Evolutionary conservation across 2,329 filamentous ascomycete species (phyloP).

Genomic region (Hypoxylon rubiginosum): DNA sequence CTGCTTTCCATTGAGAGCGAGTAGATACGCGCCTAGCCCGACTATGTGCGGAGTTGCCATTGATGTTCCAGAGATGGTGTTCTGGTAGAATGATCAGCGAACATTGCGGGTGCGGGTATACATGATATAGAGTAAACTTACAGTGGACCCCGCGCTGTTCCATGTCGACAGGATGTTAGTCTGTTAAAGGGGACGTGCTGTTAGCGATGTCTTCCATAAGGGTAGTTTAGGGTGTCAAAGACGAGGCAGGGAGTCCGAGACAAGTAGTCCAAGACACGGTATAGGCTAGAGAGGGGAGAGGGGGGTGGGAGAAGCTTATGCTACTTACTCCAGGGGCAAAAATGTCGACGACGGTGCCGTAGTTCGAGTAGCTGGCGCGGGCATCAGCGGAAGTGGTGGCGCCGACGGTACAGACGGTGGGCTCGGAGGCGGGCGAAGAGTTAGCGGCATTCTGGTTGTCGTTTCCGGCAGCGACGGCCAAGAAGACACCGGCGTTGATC

Average conservation of each 20-base stretch:
- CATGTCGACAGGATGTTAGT: constrained; percentile 58
- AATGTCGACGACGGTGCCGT: constrained; percentile 59
- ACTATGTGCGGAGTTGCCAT: constrained; percentile 74
- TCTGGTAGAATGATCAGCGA: constrained; percentile 53
- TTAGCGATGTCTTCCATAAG: neutral
- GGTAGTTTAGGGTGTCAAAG: neutral
- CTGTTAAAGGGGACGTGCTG: neutral
- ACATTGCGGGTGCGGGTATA: neutral
- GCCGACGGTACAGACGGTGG: constrained; percentile 66
- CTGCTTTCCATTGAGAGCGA: constrained; percentile 57
- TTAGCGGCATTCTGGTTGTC: constrained; percentile 56
- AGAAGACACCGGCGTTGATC: constrained; percentile 61
- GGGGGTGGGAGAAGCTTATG: neutral
- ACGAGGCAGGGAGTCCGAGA: neutral
- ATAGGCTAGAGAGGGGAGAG: neutral
- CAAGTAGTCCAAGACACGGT: too few relatives aligned
- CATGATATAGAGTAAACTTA: constrained; percentile 27
- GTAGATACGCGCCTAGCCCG: constrained; percentile 71
- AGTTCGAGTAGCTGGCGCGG: constrained; percentile 64
- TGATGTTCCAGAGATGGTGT: constrained; percentile 68
- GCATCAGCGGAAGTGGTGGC: constrained; percentile 58
- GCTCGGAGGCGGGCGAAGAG: constrained; percentile 63
- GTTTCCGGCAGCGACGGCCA: constrained; percentile 70
- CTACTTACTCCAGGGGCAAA: constrained; percentile 57
- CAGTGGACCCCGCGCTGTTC: constrained; percentile 52